Evolutionary conservation across 2,329 filamentous ascomycete genomes (phyloP).

Genomic region (Curvularia spicifera): DNA sequence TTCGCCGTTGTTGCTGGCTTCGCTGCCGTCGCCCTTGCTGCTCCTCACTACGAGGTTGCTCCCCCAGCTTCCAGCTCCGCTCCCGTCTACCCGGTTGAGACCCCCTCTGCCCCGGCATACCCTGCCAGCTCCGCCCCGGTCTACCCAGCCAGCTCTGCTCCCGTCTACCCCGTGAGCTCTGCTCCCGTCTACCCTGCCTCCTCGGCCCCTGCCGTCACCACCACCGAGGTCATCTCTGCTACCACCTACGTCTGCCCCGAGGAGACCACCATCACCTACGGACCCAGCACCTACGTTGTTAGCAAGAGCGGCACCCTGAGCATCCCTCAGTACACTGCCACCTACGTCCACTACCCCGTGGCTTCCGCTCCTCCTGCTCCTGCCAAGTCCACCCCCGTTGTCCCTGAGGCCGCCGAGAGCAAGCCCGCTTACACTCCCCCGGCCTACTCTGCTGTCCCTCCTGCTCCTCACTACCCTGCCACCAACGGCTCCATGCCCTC

Average conservation of each 20-base stretch:
- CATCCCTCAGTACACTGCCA: slow-evolving; percentile 31
- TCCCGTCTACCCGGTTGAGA: slow-evolving; percentile 9
- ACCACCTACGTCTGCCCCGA: slow-evolving; percentile 33
- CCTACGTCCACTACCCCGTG: slow-evolving; percentile 27
- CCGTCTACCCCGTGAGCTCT: neutral
- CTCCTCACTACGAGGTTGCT: slow-evolving; percentile 28
- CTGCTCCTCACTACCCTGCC: slow-evolving; percentile 22
- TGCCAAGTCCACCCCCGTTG: neutral
- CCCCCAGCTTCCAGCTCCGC: neutral
- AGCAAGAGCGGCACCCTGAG: slow-evolving; percentile 42
- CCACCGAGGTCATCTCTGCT: slow-evolving; percentile 35
- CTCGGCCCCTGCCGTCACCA: slow-evolving; percentile 15
- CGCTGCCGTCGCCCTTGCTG: slow-evolving; percentile 35
- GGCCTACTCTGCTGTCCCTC: slow-evolving; percentile 20
- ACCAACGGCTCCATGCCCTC: slow-evolving; percentile 21
- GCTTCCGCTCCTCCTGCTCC: slow-evolving; percentile 1
- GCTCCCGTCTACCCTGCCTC: slow-evolving; percentile 3
- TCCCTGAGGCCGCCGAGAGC: neutral
- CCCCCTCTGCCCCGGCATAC: slow-evolving; percentile 7
- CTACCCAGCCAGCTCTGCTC: neutral
- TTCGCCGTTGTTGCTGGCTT: slow-evolving; percentile 43
- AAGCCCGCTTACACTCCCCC: slow-evolving; percentile 13
- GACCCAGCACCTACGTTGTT: slow-evolving; percentile 43
- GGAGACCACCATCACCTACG: slow-evolving; percentile 38
- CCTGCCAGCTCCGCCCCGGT: slow-evolving; percentile 1